A percentile compares a stretch with the other conserved stretches of the same genome.
These are phyloP conservation scores for Marchantia paleacea DNA, from an alignment of 225 moss, liverwort and hornwort genomes.

Conservation along the genomic window DNA sequence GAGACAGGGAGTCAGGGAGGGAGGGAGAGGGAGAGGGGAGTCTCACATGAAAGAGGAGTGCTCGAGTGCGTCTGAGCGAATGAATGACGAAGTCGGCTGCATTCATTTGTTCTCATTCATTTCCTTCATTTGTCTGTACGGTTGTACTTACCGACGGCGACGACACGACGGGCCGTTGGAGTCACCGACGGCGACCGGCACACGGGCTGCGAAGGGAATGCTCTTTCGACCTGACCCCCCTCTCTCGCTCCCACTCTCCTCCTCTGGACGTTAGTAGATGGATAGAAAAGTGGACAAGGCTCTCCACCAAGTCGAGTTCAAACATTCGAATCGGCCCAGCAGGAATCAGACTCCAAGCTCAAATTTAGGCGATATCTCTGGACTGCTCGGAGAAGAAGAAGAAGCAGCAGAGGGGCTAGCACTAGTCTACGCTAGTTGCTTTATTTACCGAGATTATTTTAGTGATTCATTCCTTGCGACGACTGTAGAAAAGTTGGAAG, in stretches of 20 bases:
- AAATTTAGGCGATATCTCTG: not conserved
- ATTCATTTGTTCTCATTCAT: not conserved
- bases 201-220: not conserved
- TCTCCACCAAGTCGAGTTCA: not conserved
- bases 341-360: not conserved
- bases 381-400: too few species aligned
- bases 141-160: constrained; percentile 3
- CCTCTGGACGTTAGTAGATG: not conserved
- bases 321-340: not conserved
- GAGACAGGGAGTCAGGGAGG: too few species aligned
- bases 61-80: constrained; percentile 1
- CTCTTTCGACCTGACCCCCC: not conserved
- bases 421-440: too few species aligned
- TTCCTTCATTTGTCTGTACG: not conserved
- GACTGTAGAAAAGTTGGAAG: not conserved
- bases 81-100: constrained; percentile 11
- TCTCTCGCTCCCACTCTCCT: not conserved
- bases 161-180: not conserved
- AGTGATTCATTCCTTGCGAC: not conserved
- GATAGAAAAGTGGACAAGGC: not conserved
- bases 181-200: constrained; percentile 6
- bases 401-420: too few species aligned
- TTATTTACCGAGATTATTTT: too few species aligned
- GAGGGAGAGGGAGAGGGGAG: not conserved
- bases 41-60: constrained; percentile 5